These are phyloP conservation scores for Lupinus albus DNA, from an alignment of 306 rosid genomes.

Conservation along the genomic window DNA sequence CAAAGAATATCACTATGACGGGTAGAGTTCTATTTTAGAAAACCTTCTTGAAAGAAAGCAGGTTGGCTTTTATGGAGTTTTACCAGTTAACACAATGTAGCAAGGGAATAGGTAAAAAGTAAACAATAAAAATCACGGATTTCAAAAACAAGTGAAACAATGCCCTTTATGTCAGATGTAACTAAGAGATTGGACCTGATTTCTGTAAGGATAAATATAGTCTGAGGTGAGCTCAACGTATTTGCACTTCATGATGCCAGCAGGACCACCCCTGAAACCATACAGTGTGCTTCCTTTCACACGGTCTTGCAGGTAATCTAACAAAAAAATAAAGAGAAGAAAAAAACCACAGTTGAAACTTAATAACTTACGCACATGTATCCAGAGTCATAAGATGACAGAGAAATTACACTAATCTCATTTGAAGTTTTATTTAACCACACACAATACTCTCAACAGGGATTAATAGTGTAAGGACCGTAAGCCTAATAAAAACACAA, in stretches of 20 bases:
- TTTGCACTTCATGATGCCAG: conserved; percentile 94
- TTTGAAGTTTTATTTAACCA: no score
- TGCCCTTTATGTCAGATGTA: conserved; percentile 1
- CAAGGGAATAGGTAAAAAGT: conserved; percentile 1
- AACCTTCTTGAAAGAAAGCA: conserved; percentile 2
- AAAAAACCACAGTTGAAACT: not conserved
- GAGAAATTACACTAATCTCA: no score
- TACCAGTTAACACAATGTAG: conserved; percentile 7
- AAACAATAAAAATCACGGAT: not conserved
- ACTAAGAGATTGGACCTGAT: conserved; percentile 60
- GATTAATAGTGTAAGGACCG: no score
- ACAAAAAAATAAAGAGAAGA: not conserved
- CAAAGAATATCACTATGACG: not conserved
- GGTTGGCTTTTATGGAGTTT: not conserved
- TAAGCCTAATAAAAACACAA: no score
- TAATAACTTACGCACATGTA: not conserved
- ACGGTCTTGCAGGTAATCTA: conserved; percentile 89
- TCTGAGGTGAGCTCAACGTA: conserved; percentile 75
- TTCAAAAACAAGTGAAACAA: not conserved
- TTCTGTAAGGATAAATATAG: conserved; percentile 84
- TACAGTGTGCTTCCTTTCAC: conserved; percentile 80
- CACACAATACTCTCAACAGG: no score
- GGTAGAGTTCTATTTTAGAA: conserved; percentile 8
- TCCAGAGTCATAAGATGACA: not conserved
- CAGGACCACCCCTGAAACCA: conserved; percentile 97